Percentiles rank a stretch among this genome's conserved stretches.
These are phyloP conservation scores for Rhodamnia rubescens DNA, from an alignment of 345 rosid species.

Conservation along the genomic window DNA sequence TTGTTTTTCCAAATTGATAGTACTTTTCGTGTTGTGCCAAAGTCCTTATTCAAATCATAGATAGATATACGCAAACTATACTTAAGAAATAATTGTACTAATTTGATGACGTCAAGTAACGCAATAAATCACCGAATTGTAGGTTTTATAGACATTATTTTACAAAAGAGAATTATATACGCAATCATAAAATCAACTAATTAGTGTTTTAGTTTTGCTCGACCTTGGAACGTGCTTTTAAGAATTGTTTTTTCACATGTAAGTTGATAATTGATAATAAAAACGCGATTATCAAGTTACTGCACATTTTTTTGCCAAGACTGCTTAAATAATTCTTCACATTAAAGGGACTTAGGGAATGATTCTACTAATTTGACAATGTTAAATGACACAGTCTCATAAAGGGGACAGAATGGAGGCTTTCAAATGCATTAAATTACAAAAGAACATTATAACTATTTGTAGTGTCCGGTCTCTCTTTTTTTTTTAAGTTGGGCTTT, in stretches of 20 bases:
- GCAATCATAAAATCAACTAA: neutral
- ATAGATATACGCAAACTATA: neutral
- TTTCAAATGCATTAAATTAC: neutral
- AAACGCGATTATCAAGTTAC: neutral
- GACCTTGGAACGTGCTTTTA: neutral
- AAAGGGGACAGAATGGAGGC: neutral
- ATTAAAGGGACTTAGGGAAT: neutral
- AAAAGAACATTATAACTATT: neutral
- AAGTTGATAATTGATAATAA: neutral
- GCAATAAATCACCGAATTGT: neutral
- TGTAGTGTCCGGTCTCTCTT: no score
- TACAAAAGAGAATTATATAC: neutral
- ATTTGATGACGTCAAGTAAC: neutral
- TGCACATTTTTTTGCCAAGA: neutral
- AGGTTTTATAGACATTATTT: neutral
- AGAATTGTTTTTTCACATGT: neutral
- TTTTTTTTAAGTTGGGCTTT: no score
- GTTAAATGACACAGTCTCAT: neutral
- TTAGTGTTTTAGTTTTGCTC: neutral
- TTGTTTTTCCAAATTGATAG: neutral
- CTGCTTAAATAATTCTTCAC: neutral
- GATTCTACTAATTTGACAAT: neutral
- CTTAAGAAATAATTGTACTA: neutral
- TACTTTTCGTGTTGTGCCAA: no score
- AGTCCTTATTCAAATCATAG: neutral